Conservation (phyloP, 1,284 basidiomycete species). For the Marasmius oreades region DNA sequence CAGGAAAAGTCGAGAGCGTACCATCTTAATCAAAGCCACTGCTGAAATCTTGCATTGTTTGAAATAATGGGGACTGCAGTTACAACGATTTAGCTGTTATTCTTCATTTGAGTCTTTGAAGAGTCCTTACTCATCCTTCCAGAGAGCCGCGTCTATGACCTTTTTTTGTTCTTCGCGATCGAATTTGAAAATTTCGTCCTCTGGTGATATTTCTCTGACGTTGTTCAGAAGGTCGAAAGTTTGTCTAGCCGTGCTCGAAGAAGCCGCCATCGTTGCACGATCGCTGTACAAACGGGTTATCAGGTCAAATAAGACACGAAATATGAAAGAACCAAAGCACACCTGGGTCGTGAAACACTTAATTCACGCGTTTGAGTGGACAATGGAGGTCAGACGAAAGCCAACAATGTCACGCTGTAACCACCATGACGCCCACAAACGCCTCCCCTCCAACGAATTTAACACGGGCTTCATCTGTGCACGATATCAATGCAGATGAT, state of each 20-base stretch:
- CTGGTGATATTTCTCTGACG: constrained; percentile 62
- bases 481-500: constrained; percentile 6
- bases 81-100: constrained; percentile 7
- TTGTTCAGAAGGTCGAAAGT: constrained; percentile 86
- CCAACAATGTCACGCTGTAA: too few relatives aligned
- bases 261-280: constrained; percentile 16
- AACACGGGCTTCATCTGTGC: constrained; percentile 10
- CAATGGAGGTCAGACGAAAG: too few relatives aligned
- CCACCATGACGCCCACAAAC: too few relatives aligned
- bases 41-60: constrained; percentile 94
- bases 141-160: constrained; percentile 75
- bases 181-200: constrained; percentile 82
- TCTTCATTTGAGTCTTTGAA: constrained; percentile 3
- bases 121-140: constrained; percentile 84
- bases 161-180: constrained; percentile 70
- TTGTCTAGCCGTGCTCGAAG: constrained; percentile 61
- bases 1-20: constrained; percentile 27
- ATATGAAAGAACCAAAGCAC: too few relatives aligned
- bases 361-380: too few relatives aligned
- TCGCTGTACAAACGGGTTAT: too few relatives aligned
- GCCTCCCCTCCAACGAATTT: too few relatives aligned
- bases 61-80: constrained; percentile 82
- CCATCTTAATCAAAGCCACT: constrained; percentile 98
- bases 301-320: too few relatives aligned
- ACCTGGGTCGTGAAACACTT: too few relatives aligned